These are phyloP conservation scores for Bolboschoenus planiculmis DNA, from an alignment of 176 grass and related monocot genomes.

Conservation along the genomic window DNA sequence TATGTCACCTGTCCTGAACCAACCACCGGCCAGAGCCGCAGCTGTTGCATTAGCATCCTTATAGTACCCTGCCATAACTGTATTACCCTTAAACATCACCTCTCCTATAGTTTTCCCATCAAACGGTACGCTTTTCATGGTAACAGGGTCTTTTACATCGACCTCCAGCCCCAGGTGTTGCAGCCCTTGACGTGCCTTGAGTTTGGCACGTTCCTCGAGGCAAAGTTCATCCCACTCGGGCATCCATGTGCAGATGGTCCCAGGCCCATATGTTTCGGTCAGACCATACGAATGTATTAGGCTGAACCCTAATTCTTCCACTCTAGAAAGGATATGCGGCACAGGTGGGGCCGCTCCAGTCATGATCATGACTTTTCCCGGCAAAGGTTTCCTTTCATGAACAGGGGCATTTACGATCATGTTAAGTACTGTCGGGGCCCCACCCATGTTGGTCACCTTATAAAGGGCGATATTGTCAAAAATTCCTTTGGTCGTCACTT, in stretches of 20 bases:
- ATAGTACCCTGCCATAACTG: constrained; percentile 85
- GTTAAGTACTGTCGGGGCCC: constrained; percentile 58
- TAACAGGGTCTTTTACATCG: constrained; percentile 67
- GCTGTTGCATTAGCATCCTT: constrained; percentile 53
- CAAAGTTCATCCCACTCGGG: constrained; percentile 76
- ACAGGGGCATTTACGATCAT: constrained; percentile 58
- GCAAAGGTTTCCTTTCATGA: constrained; percentile 19
- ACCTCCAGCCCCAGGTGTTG: constrained; percentile 61
- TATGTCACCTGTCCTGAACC: constrained; percentile 60
- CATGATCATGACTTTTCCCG: constrained; percentile 33
- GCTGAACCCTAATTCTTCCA: constrained; percentile 63
- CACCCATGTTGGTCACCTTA: constrained; percentile 61
- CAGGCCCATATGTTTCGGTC: constrained; percentile 81
- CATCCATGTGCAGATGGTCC: constrained; percentile 53
- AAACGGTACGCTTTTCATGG: constrained; percentile 51
- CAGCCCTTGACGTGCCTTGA: constrained; percentile 75
- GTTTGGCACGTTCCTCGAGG: constrained; percentile 39
- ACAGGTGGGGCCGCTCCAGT: constrained; percentile 63
- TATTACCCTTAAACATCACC: constrained; percentile 86
- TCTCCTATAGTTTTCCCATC: constrained; percentile 70
- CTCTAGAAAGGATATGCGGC: constrained; percentile 44
- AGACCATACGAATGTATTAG: constrained; percentile 71
- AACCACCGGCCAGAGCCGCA: constrained; percentile 50
- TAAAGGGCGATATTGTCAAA: constrained; percentile 37
- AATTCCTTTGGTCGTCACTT: constrained; percentile 35